phyloP scores from a whole-genome alignment of 78 protist species.

The Creolimax fragrantissima region DNA sequence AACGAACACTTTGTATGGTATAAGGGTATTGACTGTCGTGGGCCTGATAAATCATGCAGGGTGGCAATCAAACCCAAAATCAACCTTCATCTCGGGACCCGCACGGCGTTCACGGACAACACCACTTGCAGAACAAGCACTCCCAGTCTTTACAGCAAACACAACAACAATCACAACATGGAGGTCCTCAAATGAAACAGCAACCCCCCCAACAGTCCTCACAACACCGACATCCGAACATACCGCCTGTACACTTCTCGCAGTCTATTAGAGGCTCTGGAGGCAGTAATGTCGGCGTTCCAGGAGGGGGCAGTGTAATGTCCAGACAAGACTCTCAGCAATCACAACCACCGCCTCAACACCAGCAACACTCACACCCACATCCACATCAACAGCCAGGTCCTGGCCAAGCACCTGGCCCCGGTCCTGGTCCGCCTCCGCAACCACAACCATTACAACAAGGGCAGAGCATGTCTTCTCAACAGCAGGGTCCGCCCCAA shows the following conservation, averaged over 20 bases:
- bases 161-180: neutral
- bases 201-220: neutral
- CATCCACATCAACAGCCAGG: slow-evolving; percentile 1
- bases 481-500: neutral
- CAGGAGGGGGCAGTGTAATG: neutral
- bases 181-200: neutral
- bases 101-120: too few species aligned
- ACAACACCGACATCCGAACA: too few species aligned
- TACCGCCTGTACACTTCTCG: too few species aligned
- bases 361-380: neutral
- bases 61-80: too few species aligned
- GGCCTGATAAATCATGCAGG: too few species aligned
- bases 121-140: neutral
- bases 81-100: too few species aligned
- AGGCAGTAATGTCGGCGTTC: neutral
- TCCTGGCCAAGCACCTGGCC: neutral
- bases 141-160: neutral
- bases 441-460: neutral
- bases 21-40: too few species aligned
- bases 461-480: neutral
- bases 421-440: neutral
- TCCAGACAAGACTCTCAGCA: neutral
- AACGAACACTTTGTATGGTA: too few species aligned
- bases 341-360: neutral
- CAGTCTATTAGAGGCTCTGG: too few species aligned